Evolutionary conservation across 345 rosid genomes (phyloP), one percentile per base, ranked within the genome.

Genomic region (Dimocarpus longan): DNA sequence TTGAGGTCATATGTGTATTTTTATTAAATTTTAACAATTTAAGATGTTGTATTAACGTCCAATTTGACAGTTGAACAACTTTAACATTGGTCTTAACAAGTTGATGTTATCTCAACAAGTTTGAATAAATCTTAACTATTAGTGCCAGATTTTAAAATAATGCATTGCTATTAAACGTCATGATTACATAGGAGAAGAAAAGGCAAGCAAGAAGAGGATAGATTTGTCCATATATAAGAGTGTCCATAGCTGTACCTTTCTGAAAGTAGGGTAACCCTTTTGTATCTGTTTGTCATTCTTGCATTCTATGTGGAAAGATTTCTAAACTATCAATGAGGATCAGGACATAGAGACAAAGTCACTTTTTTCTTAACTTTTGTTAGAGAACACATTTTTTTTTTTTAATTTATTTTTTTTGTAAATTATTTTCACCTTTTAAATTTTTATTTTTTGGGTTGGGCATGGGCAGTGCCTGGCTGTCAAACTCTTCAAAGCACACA

Each of bases 161-260:
- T 32, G 2, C 37, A 32, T 32, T 1, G 37, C 1, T 32, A 2
- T 32, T 32, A 32, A 32, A 32, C 37, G 37, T 32, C 37, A 32
- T 32, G 37, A 32, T 32, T 32, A 32, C 37, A 32, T 32, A 32
- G 37, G 37, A 32, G 37, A 32, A 32, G 37, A 32, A 32, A 2
- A 32, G 37, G 37, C 37, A 32, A 32, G 37, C 3, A 2, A 32
- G 37, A 32, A 32, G 37, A 26, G 37, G 52, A 4, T 67, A 67
- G 19, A 18, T 67, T 67, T 67, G 71, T 67, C 71, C 52, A 67
- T 10, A 16, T n/a, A 67, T 16, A 19, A 8, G 24, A 67, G 50
- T 67, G 71, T 67, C 19, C 8, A 66, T 66, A 66, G 69, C 50
- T 67, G 26, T 67, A 67, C 26, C 71, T 67, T 5, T 67, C 71